Conservation (phyloP, 495 filamentous ascomycete species). For the Parathielavia appendiculata region DNA sequence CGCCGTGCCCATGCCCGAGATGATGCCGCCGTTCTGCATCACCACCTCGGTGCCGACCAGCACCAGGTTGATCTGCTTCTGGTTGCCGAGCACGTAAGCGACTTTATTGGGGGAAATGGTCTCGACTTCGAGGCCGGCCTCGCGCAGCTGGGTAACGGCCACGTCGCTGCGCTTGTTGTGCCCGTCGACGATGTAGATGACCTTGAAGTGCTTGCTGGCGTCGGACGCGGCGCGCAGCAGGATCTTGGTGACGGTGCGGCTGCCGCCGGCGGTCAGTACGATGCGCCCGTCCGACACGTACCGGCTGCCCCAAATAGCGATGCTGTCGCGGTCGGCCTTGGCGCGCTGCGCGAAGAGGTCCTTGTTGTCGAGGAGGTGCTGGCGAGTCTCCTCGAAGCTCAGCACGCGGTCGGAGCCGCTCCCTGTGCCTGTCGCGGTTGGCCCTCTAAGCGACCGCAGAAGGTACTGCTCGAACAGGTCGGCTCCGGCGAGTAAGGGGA, state of each 20-base stretch:
- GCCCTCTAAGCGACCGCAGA: conserved; percentile 53
- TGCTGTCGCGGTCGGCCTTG: conserved; percentile 75
- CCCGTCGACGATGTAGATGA: conserved; percentile 73
- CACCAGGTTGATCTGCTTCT: conserved; percentile 67
- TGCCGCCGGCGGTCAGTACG: conserved; percentile 83
- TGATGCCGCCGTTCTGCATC: conserved; percentile 87
- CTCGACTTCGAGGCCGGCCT: conserved; percentile 72
- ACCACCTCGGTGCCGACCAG: conserved; percentile 94
- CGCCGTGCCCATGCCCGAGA: conserved; percentile 84
- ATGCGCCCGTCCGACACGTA: conserved; percentile 72
- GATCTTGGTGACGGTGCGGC: conserved; percentile 73
- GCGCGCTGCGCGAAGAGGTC: conserved; percentile 80
- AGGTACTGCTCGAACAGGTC: conserved; percentile 95
- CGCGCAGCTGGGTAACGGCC: conserved; percentile 63
- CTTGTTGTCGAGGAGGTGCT: conserved; percentile 77
- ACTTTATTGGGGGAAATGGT: conserved; percentile 72
- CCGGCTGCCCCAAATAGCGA: conserved; percentile 69
- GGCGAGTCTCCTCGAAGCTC: conserved; percentile 76
- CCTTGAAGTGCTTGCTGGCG: conserved; percentile 59
- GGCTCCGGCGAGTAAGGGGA: conserved; percentile 87
- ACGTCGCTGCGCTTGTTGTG: conserved; percentile 44
- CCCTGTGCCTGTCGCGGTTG: conserved; percentile 36
- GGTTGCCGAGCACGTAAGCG: conserved; percentile 67
- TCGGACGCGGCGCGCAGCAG: conserved; percentile 64
- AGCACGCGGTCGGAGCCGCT: conserved; percentile 49